phyloP scores from a whole-genome alignment of 345 rosid species.

The Rubroshorea leprosula region DNA sequence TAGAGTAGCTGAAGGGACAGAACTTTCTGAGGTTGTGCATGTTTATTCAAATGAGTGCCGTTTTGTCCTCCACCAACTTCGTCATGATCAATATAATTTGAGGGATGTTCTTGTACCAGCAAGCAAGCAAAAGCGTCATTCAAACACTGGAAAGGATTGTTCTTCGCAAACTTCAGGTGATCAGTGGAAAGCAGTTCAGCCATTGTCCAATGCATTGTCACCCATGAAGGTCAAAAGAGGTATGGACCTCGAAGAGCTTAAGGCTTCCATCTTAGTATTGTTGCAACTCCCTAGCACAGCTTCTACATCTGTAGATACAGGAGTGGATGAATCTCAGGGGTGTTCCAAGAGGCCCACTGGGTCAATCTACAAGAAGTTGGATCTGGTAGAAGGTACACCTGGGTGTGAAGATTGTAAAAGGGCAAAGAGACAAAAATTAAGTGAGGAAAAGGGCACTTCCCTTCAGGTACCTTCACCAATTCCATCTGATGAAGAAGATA shows the following conservation, averaged over 20 bases:
- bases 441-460: conserved; percentile 61
- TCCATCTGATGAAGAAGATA: conserved; percentile 81
- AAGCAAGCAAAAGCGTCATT: conserved; percentile 35
- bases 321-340: conserved; percentile 58
- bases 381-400: conserved; percentile 48
- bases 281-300: conserved; percentile 59
- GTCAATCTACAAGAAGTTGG: conserved; percentile 37
- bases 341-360: conserved; percentile 60
- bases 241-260: conserved; percentile 49
- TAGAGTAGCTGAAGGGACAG: conserved; percentile 50
- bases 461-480: conserved; percentile 59
- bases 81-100: conserved; percentile 27
- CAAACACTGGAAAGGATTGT: conserved; percentile 23
- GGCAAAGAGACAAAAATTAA: conserved; percentile 56
- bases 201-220: conserved; percentile 26
- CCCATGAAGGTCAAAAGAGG: conserved; percentile 37
- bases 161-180: conserved; percentile 31
- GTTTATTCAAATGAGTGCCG: conserved; percentile 77
- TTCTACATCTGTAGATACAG: conserved; percentile 35
- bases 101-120: conserved; percentile 19
- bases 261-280: conserved; percentile 57
- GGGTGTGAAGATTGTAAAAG: conserved; percentile 92
- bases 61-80: conserved; percentile 59
- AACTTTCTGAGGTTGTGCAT: conserved; percentile 58
- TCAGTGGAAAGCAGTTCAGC: conserved; percentile 34